Evolutionary conservation across 192 early-diverging fungal genomes (phyloP).

Genomic region (Backusella morwellensis): DNA sequence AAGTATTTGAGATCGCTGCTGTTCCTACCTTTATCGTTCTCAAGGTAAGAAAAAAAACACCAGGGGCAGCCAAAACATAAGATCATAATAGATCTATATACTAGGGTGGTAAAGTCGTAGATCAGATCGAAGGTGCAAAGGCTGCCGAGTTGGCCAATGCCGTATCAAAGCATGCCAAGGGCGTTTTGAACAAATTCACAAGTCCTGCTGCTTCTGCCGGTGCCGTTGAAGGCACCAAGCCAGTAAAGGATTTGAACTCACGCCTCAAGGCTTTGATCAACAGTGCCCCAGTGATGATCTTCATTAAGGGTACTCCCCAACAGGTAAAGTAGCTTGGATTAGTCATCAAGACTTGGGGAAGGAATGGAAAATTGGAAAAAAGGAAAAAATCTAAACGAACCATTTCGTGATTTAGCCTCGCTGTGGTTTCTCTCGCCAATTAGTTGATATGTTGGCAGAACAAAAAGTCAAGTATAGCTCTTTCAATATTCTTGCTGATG

Average conservation of each 20-base stretch:
- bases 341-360: neutral
- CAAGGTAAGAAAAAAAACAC: constrained; percentile 42
- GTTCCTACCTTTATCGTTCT: constrained; percentile 91
- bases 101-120: constrained; percentile 54
- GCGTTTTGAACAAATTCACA: constrained; percentile 30
- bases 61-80: neutral
- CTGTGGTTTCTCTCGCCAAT: constrained; percentile 88
- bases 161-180: constrained; percentile 65
- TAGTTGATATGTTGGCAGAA: constrained; percentile 77
- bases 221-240: constrained; percentile 20
- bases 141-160: constrained; percentile 72
- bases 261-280: constrained; percentile 68
- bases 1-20: constrained; percentile 84
- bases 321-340: constrained; percentile 14
- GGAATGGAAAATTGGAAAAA: neutral
- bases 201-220: constrained; percentile 34
- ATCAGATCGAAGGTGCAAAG: constrained; percentile 88
- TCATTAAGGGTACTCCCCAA: constrained; percentile 89
- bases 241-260: constrained; percentile 57
- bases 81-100: neutral
- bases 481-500: constrained; percentile 87
- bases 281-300: constrained; percentile 83
- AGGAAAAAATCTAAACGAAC: constrained; percentile 26
- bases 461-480: constrained; percentile 79
- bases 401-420: constrained; percentile 56